phyloP scores from a whole-genome alignment of 2,329 filamentous ascomycete species.

The Calonectria crousiana region DNA sequence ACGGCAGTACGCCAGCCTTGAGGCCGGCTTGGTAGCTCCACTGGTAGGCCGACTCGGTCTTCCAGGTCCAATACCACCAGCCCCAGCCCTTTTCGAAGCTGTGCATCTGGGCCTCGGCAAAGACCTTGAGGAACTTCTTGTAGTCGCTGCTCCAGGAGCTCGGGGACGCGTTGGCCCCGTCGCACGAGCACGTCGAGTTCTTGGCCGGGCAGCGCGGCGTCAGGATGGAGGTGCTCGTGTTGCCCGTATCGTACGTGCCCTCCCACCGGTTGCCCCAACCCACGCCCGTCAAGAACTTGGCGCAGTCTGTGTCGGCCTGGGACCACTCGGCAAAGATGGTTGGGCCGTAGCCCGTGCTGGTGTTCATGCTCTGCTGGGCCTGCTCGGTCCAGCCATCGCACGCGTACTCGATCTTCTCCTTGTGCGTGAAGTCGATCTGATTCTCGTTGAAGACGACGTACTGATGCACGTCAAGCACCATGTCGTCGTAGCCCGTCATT shows the following conservation, averaged over 20 bases:
- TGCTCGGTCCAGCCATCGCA: constrained; percentile 90
- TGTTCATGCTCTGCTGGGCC: constrained; percentile 78
- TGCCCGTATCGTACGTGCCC: constrained; percentile 82
- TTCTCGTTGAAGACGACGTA: constrained; percentile 98
- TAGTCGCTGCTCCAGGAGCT: constrained; percentile 77
- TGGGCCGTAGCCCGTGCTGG: constrained; percentile 85
- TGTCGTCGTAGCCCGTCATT: constrained; percentile 76
- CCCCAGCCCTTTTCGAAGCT: constrained; percentile 94
- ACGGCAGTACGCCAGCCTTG: constrained; percentile 82
- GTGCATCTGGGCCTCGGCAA: constrained; percentile 96
- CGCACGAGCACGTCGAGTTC: constrained; percentile 77
- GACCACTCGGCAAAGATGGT: constrained; percentile 98
- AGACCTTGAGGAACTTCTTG: constrained; percentile 87
- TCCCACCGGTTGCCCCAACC: constrained; percentile 91
- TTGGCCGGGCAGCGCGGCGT: constrained; percentile 80
- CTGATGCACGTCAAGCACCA: constrained; percentile 97
- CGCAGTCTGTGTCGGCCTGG: constrained; percentile 97
- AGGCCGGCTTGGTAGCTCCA: constrained; percentile 93
- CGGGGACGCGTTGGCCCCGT: constrained; percentile 79
- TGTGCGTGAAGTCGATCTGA: constrained; percentile 85
- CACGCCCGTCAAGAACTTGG: constrained; percentile 88
- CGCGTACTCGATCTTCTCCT: constrained; percentile 86
- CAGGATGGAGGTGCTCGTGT: constrained; percentile 70
- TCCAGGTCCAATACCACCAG: constrained; percentile 99
- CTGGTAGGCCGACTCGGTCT: constrained; percentile 85